Conservation (phyloP, 1,284 basidiomycete species). For the Ceratobasidium sp. region DNA sequence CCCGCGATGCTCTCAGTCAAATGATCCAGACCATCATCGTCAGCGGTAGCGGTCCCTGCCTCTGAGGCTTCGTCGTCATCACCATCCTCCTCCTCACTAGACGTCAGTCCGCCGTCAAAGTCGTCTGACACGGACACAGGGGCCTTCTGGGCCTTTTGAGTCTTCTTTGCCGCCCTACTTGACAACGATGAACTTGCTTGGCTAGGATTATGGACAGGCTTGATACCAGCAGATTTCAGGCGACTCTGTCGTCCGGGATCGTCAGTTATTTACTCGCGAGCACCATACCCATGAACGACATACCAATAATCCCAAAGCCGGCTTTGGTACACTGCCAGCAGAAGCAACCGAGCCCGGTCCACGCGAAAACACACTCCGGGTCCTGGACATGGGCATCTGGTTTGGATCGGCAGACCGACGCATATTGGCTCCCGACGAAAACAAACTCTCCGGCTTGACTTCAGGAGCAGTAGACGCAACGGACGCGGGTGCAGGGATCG, state of each 20-base stretch:
- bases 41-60: conserved; percentile 9
- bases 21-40: conserved; percentile 34
- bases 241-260: too few relatives aligned
- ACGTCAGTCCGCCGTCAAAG: conserved; percentile 24
- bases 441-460: conserved; percentile 7
- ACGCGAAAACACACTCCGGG: conserved; percentile 4
- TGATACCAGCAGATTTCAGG: not conserved
- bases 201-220: not conserved
- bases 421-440: conserved; percentile 3
- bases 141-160: not conserved
- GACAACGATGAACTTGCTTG: not conserved
- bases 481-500: not conserved
- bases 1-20: conserved; percentile 27
- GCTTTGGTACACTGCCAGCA: not conserved
- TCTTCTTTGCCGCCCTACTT: not conserved
- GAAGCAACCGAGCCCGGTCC: conserved; percentile 14
- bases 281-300: too few relatives aligned
- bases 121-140: not conserved
- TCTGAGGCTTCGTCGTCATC: conserved; percentile 6
- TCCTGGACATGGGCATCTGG: not conserved
- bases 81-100: conserved; percentile 11
- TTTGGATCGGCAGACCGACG: not conserved
- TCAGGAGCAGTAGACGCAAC: not conserved
- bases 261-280: too few relatives aligned
- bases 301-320: not conserved